Evolutionary conservation across 306 rosid genomes (phyloP).

Genomic region (Pterocarpus santalinus): DNA sequence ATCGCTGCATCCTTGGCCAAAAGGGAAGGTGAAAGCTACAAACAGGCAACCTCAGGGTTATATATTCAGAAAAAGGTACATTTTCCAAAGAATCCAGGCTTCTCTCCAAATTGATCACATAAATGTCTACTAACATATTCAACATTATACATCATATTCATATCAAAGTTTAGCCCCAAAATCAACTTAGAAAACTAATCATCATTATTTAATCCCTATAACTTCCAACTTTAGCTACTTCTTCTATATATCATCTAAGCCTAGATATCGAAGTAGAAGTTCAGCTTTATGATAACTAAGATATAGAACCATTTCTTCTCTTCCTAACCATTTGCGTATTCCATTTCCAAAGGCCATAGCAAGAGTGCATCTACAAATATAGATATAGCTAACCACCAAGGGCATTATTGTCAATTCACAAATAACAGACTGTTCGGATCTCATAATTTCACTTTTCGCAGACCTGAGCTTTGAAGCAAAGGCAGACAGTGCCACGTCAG

Average conservation of each 20-base stretch:
- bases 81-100: not conserved
- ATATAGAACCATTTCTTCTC: not conserved
- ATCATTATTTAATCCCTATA: not conserved
- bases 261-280: not conserved
- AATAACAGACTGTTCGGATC: slow-evolving; percentile 44
- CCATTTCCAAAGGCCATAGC: not conserved
- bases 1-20: not conserved
- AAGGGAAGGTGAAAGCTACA: not conserved
- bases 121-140: not conserved
- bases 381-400: not conserved
- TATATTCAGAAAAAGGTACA: not conserved
- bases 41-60: slow-evolving; percentile 9
- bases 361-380: not conserved
- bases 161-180: slow-evolving; percentile 4
- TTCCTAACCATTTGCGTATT: not conserved
- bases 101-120: not conserved
- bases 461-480: slow-evolving; percentile 87
- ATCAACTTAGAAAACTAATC: not conserved
- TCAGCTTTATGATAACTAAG: not conserved
- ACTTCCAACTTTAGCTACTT: slow-evolving; percentile 4
- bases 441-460: slow-evolving; percentile 17
- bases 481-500: slow-evolving; percentile 75
- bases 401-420: slow-evolving; percentile 50
- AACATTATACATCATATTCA: not conserved
- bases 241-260: not conserved